Conservation (phyloP, 345 rosid genomes). For the Populus nigra region DNA sequence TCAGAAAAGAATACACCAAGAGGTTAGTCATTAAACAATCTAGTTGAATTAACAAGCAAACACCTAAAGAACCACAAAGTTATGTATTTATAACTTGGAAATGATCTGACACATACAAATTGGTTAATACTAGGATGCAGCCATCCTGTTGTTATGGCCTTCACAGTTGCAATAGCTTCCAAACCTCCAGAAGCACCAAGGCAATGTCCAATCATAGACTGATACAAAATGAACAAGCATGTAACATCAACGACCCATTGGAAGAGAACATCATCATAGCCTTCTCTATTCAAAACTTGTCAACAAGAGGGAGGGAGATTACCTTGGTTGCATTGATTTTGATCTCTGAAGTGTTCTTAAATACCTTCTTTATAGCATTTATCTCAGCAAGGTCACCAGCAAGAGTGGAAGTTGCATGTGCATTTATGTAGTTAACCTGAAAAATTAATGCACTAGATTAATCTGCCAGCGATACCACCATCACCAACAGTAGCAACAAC, state of each 20-base stretch:
- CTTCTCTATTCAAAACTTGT: conserved; percentile 1
- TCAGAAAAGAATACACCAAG: conserved; percentile 8
- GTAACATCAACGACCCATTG: conserved; percentile 4
- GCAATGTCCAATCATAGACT: conserved; percentile 99
- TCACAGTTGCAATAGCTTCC: conserved; percentile 89
- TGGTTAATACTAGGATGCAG: conserved; percentile 91
- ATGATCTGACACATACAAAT: conserved; percentile 54
- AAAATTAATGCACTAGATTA: conserved; percentile 12
- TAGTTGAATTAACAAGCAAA: background rate
- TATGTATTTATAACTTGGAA: background rate
- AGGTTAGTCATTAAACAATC: background rate
- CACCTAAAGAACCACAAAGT: background rate
- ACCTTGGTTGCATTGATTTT: conserved; percentile 99
- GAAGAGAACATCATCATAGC: background rate
- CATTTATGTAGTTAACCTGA: conserved; percentile 96
- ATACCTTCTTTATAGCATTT: conserved; percentile 91
- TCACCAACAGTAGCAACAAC: background rate
- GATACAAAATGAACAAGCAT: conserved; percentile 19
- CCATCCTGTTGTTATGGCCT: conserved; percentile 96
- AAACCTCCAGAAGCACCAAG: conserved; percentile 98
- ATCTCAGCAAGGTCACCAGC: conserved; percentile 99
- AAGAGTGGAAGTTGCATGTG: conserved; percentile 95
- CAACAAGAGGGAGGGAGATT: conserved; percentile 17
- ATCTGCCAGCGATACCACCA: background rate
- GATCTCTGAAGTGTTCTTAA: conserved; percentile 73